Percentiles rank a stretch among this genome's conserved stretches.
These are phyloP conservation scores for Diaporthe sp. DNA, from an alignment of 2,329 filamentous ascomycete species.

Conservation along the genomic window DNA sequence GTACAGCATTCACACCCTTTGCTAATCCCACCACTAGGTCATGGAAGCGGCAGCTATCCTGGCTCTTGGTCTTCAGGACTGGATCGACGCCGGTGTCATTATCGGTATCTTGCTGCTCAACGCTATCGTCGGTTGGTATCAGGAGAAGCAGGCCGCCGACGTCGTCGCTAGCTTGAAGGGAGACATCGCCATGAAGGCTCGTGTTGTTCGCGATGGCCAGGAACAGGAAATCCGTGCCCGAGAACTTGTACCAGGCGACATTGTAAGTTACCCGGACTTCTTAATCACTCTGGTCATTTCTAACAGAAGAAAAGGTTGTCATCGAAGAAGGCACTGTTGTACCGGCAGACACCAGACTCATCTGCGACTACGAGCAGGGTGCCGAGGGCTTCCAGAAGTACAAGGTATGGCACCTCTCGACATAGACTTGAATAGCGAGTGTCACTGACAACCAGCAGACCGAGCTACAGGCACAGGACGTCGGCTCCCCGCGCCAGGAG, in stretches of 20 bases:
- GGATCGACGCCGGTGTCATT: slow-evolving; percentile 82
- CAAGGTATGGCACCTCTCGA: slow-evolving; percentile 25
- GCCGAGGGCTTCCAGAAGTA: slow-evolving; percentile 63
- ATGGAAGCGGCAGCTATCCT: slow-evolving; percentile 82
- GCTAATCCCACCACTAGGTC: slow-evolving; percentile 54
- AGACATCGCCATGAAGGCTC: slow-evolving; percentile 81
- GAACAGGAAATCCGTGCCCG: slow-evolving; percentile 77
- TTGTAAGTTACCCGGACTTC: slow-evolving; percentile 54
- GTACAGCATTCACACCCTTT: slow-evolving; percentile 29
- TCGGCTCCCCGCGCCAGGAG: slow-evolving; percentile 67
- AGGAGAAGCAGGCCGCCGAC: slow-evolving; percentile 82
- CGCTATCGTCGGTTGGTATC: slow-evolving; percentile 81
- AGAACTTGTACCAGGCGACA: slow-evolving; percentile 80
- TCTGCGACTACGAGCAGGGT: slow-evolving; percentile 78
- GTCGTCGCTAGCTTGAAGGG: slow-evolving; percentile 79
- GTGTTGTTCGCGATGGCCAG: slow-evolving; percentile 75
- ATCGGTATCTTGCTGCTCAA: slow-evolving; percentile 80
- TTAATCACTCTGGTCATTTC: not conserved
- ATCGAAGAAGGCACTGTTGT: slow-evolving; percentile 78
- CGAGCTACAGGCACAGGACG: slow-evolving; percentile 73
- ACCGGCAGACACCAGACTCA: slow-evolving; percentile 76
- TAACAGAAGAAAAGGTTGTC: slow-evolving; percentile 54
- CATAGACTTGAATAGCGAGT: slow-evolving; percentile 44
- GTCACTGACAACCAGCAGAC: slow-evolving; percentile 1
- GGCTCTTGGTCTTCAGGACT: slow-evolving; percentile 79